Conservation (phyloP, 1,284 basidiomycete species). For the Microbotryum scabiosae region DNA sequence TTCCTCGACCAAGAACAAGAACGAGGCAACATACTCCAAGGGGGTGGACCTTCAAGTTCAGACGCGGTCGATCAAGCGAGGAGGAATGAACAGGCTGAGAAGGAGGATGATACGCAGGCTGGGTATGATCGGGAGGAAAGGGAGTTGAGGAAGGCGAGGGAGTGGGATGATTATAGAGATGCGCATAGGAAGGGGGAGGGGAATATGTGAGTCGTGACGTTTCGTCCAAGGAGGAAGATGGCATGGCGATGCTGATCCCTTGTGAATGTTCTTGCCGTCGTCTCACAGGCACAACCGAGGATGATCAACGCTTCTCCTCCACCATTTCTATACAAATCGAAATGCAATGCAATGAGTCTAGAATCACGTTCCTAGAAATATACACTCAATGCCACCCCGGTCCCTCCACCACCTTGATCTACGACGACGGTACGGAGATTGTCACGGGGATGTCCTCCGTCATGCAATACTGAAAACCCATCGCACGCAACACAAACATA, state of each 20-base stretch:
- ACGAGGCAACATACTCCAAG: slow-evolving; percentile 33
- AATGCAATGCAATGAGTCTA: background rate
- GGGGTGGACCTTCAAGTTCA: slow-evolving; percentile 30
- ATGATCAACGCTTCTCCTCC: slow-evolving; percentile 3
- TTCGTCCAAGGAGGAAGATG: background rate
- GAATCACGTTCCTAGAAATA: no score
- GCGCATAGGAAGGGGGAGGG: slow-evolving; percentile 35
- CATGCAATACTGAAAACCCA: background rate
- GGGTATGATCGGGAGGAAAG: slow-evolving; percentile 29
- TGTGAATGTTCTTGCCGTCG: background rate
- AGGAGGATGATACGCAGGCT: slow-evolving; percentile 30
- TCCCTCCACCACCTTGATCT: background rate
- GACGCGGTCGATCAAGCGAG: slow-evolving; percentile 29
- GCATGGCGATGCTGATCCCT: background rate
- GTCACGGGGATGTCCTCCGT: background rate
- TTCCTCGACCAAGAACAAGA: slow-evolving; percentile 75
- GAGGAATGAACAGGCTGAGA: slow-evolving; percentile 20
- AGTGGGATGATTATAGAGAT: slow-evolving; percentile 34
- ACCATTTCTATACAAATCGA: background rate
- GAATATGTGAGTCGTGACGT: slow-evolving; percentile 23
- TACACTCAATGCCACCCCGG: no score
- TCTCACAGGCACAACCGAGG: slow-evolving; percentile 11
- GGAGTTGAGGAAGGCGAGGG: slow-evolving; percentile 22
- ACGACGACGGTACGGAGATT: background rate
- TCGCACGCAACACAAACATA: background rate